These are phyloP conservation scores for Canavalia gladiata DNA, from an alignment of 306 rosid genomes.

Conservation along the genomic window DNA sequence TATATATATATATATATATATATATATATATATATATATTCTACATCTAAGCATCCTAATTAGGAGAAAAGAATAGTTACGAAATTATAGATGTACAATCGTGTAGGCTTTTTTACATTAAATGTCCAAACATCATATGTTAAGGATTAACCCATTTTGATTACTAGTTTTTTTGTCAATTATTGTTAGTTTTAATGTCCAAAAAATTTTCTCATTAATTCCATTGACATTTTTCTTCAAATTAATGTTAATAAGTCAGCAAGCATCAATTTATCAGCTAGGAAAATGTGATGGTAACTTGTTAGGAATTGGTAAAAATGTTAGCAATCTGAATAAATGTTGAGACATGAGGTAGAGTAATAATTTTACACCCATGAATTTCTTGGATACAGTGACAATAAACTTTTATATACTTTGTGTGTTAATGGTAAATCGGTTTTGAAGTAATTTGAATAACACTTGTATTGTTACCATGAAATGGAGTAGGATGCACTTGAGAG, in stretches of 20 bases:
- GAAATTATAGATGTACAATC: too few species aligned
- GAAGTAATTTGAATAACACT: not conserved
- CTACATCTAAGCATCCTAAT: too few species aligned
- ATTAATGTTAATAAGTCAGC: not conserved
- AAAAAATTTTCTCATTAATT: too few species aligned
- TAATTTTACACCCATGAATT: not conserved
- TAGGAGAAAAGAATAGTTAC: too few species aligned
- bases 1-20: too few species aligned
- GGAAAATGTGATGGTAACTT: not conserved
- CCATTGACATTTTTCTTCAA: not conserved
- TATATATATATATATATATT: too few species aligned
- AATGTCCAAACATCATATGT: too few species aligned
- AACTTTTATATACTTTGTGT: not conserved
- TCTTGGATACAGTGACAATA: not conserved
- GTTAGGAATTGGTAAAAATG: conserved; percentile 9
- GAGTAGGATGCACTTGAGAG: conserved; percentile 16
- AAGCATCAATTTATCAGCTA: not conserved
- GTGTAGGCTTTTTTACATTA: too few species aligned
- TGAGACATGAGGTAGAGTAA: not conserved
- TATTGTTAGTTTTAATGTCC: too few species aligned
- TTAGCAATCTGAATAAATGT: not conserved
- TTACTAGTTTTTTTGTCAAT: too few species aligned
- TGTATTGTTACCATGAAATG: not conserved
- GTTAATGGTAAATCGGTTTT: not conserved
- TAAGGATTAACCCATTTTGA: too few species aligned